Conservation (phyloP, 1,284 basidiomycete genomes). For the Stereum hirsutum region DNA sequence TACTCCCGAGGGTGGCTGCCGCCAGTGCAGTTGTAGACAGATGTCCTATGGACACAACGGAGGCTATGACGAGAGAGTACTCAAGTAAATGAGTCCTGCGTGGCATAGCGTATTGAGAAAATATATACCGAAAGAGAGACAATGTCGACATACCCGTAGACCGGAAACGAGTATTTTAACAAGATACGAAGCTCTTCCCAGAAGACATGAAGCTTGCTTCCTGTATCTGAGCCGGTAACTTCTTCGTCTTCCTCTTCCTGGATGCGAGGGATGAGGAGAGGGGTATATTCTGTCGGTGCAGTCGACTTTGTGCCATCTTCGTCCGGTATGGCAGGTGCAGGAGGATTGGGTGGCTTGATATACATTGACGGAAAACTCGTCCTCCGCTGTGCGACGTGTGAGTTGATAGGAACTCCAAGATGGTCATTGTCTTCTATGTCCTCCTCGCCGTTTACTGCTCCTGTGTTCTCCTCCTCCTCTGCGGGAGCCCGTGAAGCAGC, state of each 20-base stretch:
- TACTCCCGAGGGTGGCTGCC: slow-evolving; percentile 78
- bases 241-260: slow-evolving; percentile 26
- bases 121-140: background rate
- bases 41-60: slow-evolving; percentile 82
- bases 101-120: background rate
- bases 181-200: slow-evolving; percentile 56
- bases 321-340: slow-evolving; percentile 5
- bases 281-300: slow-evolving; percentile 36
- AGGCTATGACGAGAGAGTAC: slow-evolving; percentile 65
- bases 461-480: background rate
- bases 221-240: slow-evolving; percentile 16
- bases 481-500: slow-evolving; percentile 19
- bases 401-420: slow-evolving; percentile 8
- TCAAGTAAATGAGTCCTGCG: slow-evolving; percentile 65
- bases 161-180: slow-evolving; percentile 54
- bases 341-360: slow-evolving; percentile 23
- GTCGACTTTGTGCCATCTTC: slow-evolving; percentile 9
- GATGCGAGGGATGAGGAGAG: slow-evolving; percentile 43
- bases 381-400: slow-evolving; percentile 14
- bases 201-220: slow-evolving; percentile 26
- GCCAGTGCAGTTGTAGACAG: slow-evolving; percentile 77
- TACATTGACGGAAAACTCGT: slow-evolving; percentile 24
- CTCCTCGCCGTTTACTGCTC: slow-evolving; percentile 7
- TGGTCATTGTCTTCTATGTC: slow-evolving; percentile 6
- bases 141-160: slow-evolving; percentile 42